phyloP scores from a whole-genome alignment of 1,284 basidiomycete species.

The Malassezia equina region DNA sequence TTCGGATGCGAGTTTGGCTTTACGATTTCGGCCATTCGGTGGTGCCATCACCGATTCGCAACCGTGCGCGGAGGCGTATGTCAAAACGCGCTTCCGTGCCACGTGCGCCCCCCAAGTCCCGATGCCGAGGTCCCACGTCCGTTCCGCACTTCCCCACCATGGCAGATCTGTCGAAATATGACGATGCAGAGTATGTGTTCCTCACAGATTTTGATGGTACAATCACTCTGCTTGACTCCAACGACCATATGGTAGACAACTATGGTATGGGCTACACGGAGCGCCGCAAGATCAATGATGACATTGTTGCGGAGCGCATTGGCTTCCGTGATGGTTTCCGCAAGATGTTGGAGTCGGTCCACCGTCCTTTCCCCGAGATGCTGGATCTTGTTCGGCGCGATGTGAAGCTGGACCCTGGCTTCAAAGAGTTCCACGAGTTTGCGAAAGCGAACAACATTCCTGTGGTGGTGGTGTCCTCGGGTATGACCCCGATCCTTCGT shows the following conservation, averaged over 20 bases:
- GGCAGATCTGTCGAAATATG: constrained; percentile 26
- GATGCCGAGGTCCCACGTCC: neutral
- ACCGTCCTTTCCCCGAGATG: constrained; percentile 42
- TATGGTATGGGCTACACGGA: constrained; percentile 47
- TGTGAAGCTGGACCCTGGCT: constrained; percentile 44
- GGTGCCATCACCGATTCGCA: neutral
- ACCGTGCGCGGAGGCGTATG: neutral
- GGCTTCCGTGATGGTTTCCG: constrained; percentile 46
- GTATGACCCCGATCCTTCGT: constrained; percentile 46
- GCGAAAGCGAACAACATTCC: constrained; percentile 44
- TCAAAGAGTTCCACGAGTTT: constrained; percentile 47
- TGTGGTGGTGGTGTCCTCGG: constrained; percentile 45
- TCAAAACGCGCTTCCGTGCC: neutral
- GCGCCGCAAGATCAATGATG: constrained; percentile 46
- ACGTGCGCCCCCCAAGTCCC: neutral
- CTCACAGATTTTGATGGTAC: constrained; percentile 46
- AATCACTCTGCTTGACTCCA: constrained; percentile 43
- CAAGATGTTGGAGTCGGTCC: constrained; percentile 42
- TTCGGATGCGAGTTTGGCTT: constrained; percentile 61
- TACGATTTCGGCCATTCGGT: constrained; percentile 1
- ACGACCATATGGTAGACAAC: constrained; percentile 48
- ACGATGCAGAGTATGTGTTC: constrained; percentile 42
- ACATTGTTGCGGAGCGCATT: constrained; percentile 40
- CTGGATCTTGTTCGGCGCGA: constrained; percentile 42
- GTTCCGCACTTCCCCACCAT: neutral